These are phyloP conservation scores for Chloromonas sp. DNA, from an alignment of 163 green algal genomes.

Conservation along the genomic window DNA sequence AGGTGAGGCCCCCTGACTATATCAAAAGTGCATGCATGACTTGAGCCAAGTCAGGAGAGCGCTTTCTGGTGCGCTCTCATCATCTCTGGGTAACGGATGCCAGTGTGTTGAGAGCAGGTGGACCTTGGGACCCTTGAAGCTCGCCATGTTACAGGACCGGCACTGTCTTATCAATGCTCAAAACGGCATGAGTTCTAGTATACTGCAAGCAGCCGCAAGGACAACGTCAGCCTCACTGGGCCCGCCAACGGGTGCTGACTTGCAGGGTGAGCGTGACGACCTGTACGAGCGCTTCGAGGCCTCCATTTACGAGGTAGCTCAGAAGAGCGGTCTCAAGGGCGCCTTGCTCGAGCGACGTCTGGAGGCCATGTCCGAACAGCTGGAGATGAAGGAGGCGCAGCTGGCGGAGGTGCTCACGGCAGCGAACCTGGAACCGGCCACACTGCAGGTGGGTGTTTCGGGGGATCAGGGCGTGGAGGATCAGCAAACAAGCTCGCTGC, in stretches of 20 bases:
- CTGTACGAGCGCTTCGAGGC: constrained; percentile 71
- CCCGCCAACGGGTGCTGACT: not conserved
- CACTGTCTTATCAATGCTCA: too few relatives aligned
- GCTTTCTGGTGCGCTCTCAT: too few relatives aligned
- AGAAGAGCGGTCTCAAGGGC: constrained; percentile 50
- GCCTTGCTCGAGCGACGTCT: constrained; percentile 73
- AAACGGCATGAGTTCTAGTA: too few relatives aligned
- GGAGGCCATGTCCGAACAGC: constrained; percentile 53
- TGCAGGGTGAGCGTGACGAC: constrained; percentile 63
- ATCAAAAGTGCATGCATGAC: too few relatives aligned
- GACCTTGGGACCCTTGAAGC: too few relatives aligned
- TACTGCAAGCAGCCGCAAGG: too few relatives aligned
- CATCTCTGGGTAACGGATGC: too few relatives aligned
- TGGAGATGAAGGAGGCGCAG: constrained; percentile 79
- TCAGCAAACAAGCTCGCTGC: not conserved
- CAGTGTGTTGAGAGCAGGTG: too few relatives aligned
- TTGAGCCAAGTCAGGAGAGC: too few relatives aligned
- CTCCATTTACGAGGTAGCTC: constrained; percentile 59
- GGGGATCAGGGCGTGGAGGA: too few relatives aligned
- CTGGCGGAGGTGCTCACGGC: constrained; percentile 74
- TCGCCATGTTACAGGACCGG: too few relatives aligned
- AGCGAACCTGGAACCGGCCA: constrained; percentile 68
- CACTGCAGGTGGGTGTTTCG: constrained; percentile 30
- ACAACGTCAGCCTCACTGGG: too few relatives aligned
- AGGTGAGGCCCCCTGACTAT: constrained; percentile 8